A percentile compares a stretch with the other conserved stretches of the same genome.
Evolutionary conservation across 495 filamentous ascomycete species (phyloP).

Genomic region (Aeminium ludgeri): DNA sequence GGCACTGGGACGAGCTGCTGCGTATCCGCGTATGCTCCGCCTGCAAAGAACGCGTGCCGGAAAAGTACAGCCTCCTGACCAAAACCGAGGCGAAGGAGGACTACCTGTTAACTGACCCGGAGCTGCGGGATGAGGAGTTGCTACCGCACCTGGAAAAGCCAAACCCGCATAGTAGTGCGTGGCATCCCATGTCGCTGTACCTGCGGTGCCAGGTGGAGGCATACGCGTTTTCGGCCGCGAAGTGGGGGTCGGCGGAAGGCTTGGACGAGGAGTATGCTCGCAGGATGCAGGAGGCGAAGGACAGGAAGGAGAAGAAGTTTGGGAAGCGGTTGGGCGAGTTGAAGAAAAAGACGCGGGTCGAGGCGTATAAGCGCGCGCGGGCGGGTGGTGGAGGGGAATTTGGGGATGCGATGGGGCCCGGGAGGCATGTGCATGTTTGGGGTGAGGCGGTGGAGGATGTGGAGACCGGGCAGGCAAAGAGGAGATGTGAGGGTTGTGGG

Average conservation of each 20-base stretch:
- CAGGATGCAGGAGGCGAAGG: conserved; percentile 67
- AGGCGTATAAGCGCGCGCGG: conserved; percentile 61
- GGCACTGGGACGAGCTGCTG: conserved; percentile 78
- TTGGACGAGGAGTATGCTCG: conserved; percentile 81
- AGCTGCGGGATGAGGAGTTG: conserved; percentile 68
- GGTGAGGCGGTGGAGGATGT: conserved; percentile 60
- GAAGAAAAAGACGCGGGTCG: conserved; percentile 84
- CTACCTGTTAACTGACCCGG: conserved; percentile 85
- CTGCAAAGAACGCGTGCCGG: conserved; percentile 77
- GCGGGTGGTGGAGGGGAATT: conserved; percentile 42
- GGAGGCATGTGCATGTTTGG: conserved; percentile 87
- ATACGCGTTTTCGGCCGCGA: conserved; percentile 64
- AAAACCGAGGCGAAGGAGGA: conserved; percentile 95
- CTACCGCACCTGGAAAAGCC: conserved; percentile 76
- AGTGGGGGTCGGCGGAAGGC: conserved; percentile 72
- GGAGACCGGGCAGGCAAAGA: conserved; percentile 60
- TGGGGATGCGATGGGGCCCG: conserved; percentile 52
- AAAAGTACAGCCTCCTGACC: conserved; percentile 83
- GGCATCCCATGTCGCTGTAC: conserved; percentile 98
- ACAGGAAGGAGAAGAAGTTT: conserved; percentile 80
- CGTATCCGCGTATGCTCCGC: conserved; percentile 48
- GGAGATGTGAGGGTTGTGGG: conserved; percentile 74
- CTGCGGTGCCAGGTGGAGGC: conserved; percentile 86
- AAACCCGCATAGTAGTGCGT: conserved; percentile 88
- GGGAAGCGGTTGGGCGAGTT: conserved; percentile 70